A percentile compares a stretch with the other conserved stretches of the same genome.
Evolutionary conservation across 495 filamentous ascomycete genomes (phyloP).

Genomic region (Aspergillus bridgeri): DNA sequence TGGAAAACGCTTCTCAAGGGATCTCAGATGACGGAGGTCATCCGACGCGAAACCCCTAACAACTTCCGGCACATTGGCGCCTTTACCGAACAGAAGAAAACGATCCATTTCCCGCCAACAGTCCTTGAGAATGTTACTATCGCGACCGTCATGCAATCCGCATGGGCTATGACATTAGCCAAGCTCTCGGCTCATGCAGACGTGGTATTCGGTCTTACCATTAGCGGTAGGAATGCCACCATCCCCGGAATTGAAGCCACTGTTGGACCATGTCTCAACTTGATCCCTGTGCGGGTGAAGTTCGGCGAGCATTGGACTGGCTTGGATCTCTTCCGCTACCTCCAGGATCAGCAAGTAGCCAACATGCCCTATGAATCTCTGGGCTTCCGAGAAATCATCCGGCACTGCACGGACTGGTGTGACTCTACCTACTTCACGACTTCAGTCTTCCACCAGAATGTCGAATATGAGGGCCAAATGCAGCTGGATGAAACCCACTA

Average conservation of each 20-base stretch:
- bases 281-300: constrained; percentile 54
- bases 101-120: constrained; percentile 36
- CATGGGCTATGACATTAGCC: constrained; percentile 53
- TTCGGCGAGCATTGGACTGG: constrained; percentile 47
- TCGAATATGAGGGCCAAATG: constrained; percentile 39
- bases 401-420: constrained; percentile 58
- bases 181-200: constrained; percentile 48
- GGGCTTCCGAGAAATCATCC: constrained; percentile 57
- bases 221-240: constrained; percentile 54
- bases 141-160: constrained; percentile 55
- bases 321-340: constrained; percentile 49
- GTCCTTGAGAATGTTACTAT: constrained; percentile 49
- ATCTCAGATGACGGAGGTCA: constrained; percentile 45
- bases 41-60: constrained; percentile 34
- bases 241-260: constrained; percentile 52
- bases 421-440: constrained; percentile 47
- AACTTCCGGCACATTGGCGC: constrained; percentile 38
- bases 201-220: constrained; percentile 53
- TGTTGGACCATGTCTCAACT: constrained; percentile 58
- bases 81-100: constrained; percentile 37
- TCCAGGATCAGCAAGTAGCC: constrained; percentile 59
- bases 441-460: constrained; percentile 48
- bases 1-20: constrained; percentile 42
- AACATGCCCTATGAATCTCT: constrained; percentile 57
- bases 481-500: constrained; percentile 46